A percentile compares a stretch with the other conserved stretches of the same genome.
phyloP scores from a whole-genome alignment of 805 yeast genomes.

The Starmerella gropengiesseri region DNA sequence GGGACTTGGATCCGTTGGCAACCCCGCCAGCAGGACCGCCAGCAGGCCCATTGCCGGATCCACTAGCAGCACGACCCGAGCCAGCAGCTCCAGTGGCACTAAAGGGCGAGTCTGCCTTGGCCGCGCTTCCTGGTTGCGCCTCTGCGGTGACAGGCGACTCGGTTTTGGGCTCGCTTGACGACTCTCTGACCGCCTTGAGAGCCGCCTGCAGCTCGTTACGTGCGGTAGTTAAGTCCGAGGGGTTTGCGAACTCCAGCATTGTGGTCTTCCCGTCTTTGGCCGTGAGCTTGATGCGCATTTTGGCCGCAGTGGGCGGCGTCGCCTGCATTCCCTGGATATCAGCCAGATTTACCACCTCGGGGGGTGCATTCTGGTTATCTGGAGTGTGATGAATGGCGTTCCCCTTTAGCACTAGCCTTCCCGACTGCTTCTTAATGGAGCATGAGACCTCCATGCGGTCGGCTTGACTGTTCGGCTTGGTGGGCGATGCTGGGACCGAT shows the following conservation, averaged over 20 bases:
- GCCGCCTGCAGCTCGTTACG: conserved; percentile 24
- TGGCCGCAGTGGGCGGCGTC: conserved; percentile 29
- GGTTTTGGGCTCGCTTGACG: conserved; percentile 34
- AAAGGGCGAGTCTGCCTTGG: too few relatives aligned
- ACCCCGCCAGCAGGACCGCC: not conserved
- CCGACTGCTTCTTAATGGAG: conserved; percentile 22
- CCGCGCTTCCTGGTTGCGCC: not conserved
- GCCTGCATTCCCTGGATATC: conserved; percentile 27
- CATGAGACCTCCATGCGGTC: conserved; percentile 10
- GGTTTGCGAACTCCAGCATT: conserved; percentile 54
- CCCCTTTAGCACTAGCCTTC: conserved; percentile 13
- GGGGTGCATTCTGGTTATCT: conserved; percentile 2
- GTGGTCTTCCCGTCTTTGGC: conserved; percentile 25
- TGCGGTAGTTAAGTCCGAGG: conserved; percentile 58
- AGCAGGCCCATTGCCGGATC: too few relatives aligned
- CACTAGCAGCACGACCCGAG: not conserved
- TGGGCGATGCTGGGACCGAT: too few relatives aligned
- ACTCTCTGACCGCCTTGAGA: conserved; percentile 37
- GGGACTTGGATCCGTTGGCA: not conserved
- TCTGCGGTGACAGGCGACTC: conserved; percentile 28
- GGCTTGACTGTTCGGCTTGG: too few relatives aligned
- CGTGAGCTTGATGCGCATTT: conserved; percentile 23
- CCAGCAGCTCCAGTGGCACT: not conserved
- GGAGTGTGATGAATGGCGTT: conserved; percentile 18
- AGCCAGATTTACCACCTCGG: conserved; percentile 10